phyloP scores from a whole-genome alignment of 306 rosid genomes.

The Gastrolobium bilobum region DNA sequence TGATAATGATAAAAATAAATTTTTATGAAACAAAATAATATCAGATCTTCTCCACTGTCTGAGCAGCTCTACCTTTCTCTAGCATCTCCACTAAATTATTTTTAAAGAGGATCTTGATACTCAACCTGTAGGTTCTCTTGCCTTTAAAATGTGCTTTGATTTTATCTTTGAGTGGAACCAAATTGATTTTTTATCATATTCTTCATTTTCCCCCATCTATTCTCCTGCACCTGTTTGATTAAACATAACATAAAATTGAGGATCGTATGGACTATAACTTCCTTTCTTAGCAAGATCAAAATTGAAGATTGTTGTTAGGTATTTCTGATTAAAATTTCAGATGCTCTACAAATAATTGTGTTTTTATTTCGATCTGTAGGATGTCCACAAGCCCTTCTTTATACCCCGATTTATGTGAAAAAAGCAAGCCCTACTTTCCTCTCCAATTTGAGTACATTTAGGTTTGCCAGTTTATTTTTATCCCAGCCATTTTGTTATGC shows the following conservation, averaged over 20 bases:
- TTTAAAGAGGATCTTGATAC: constrained; percentile 9
- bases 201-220: not conserved
- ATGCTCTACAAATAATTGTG: constrained; percentile 4
- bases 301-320: constrained; percentile 3
- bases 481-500: constrained; percentile 6
- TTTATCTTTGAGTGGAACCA: not conserved
- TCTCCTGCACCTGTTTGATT: not conserved
- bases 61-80: constrained; percentile 21
- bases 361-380: constrained; percentile 13
- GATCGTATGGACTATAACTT: constrained; percentile 15
- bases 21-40: not conserved
- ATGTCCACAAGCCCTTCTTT: constrained; percentile 15
- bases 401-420: constrained; percentile 2
- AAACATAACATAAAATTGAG: not conserved
- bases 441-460: not conserved
- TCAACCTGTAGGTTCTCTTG: not conserved
- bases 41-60: constrained; percentile 20
- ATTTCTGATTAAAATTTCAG: not conserved
- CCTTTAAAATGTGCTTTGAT: constrained; percentile 16
- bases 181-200: not conserved
- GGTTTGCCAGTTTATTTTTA: constrained; percentile 36
- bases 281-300: constrained; percentile 3
- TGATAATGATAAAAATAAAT: not conserved
- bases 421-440: constrained; percentile 21
- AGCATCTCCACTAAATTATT: constrained; percentile 14